A percentile compares a stretch with the other conserved stretches of the same genome.
phyloP scores from a whole-genome alignment of 768 basidiomycete genomes.

The Suillus ampliporus region DNA sequence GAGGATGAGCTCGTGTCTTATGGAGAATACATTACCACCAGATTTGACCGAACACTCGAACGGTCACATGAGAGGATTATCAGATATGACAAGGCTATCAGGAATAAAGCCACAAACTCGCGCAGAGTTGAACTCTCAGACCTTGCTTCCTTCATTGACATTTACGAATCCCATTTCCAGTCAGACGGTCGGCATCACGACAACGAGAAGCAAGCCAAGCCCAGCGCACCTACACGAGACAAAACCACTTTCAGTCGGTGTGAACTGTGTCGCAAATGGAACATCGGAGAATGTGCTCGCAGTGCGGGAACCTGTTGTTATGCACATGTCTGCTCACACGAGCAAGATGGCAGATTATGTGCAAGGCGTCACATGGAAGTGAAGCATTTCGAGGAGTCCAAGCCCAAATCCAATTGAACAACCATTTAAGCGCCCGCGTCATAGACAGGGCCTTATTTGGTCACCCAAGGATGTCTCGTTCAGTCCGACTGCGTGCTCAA shows the following conservation, averaged over 20 bases:
- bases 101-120: conserved; percentile 27
- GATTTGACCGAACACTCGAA: conserved; percentile 23
- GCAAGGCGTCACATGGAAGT: not conserved
- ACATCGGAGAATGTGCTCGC: not conserved
- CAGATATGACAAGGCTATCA: conserved; percentile 35
- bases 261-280: not conserved
- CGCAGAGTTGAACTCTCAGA: conserved; percentile 28
- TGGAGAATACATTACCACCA: conserved; percentile 24
- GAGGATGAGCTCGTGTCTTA: conserved; percentile 32
- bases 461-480: not conserved
- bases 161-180: not conserved
- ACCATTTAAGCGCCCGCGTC: too few species aligned
- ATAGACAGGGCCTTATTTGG: not conserved
- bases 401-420: not conserved
- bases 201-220: not conserved
- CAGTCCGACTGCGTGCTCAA: not conserved
- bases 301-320: not conserved
- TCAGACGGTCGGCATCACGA: not conserved
- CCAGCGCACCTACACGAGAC: not conserved
- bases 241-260: not conserved
- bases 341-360: not conserved
- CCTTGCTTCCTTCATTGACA: not conserved
- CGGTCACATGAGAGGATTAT: conserved; percentile 27
- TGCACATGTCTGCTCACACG: not conserved
- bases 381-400: not conserved